A percentile compares a stretch with the other conserved stretches of the same genome.
Evolutionary conservation across 352 stramenopile species (phyloP).

Genomic region (Phytophthora pistaciae): DNA sequence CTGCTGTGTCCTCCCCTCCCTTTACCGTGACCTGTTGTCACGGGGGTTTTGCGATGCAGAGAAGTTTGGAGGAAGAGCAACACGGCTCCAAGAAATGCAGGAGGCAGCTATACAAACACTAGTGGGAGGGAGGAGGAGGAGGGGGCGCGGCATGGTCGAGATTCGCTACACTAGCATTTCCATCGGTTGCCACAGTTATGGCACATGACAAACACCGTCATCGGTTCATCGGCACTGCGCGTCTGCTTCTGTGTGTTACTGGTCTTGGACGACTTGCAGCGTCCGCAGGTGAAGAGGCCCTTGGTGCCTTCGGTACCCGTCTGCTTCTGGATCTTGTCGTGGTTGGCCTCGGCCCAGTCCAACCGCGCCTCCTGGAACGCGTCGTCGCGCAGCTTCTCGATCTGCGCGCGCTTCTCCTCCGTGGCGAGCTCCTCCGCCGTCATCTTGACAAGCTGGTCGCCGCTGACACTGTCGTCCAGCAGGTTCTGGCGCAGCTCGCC

Average conservation of each 20-base stretch:
- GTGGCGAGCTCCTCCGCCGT: constrained; percentile 87
- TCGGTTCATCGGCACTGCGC: constrained; percentile 97
- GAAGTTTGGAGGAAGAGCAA: constrained; percentile 21
- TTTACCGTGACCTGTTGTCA: constrained; percentile 8
- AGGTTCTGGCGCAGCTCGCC: constrained; percentile 78
- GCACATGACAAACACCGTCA: constrained; percentile 98
- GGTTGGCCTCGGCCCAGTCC: constrained; percentile 92
- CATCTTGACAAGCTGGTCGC: constrained; percentile 86
- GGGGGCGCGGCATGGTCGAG: constrained; percentile 15
- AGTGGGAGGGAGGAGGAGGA: not conserved
- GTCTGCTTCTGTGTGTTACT: constrained; percentile 98
- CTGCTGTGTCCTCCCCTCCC: constrained; percentile 6
- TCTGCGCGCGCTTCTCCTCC: constrained; percentile 87
- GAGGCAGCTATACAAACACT: constrained; percentile 28
- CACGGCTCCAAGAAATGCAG: constrained; percentile 23
- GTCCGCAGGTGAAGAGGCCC: constrained; percentile 91
- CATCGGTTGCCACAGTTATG: constrained; percentile 97
- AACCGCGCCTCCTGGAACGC: constrained; percentile 87
- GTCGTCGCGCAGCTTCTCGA: constrained; percentile 84
- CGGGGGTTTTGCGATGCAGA: constrained; percentile 18
- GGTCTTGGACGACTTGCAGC: constrained; percentile 97
- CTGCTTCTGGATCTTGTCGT: constrained; percentile 94
- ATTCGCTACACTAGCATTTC: constrained; percentile 85
- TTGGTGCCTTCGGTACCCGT: constrained; percentile 79
- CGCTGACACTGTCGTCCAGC: constrained; percentile 71